Percentiles rank a stretch among this genome's conserved stretches.
These are phyloP conservation scores for Citrus glauca DNA, from an alignment of 345 rosid genomes.

Conservation along the genomic window DNA sequence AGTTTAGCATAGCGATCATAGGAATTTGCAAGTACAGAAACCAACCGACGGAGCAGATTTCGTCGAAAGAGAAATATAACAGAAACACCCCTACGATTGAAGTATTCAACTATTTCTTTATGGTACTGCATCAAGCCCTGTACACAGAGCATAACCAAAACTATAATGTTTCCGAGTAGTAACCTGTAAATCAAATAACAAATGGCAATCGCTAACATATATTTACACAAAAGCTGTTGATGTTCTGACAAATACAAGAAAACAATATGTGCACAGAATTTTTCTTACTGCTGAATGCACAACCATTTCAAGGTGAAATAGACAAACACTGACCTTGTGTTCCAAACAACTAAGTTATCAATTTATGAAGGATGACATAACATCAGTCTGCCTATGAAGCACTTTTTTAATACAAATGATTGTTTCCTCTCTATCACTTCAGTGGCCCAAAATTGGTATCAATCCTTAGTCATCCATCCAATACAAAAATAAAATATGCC, in stretches of 20 bases:
- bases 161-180: neutral
- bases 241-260: neutral
- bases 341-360: neutral
- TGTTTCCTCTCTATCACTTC: neutral
- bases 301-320: neutral
- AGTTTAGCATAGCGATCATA: slow-evolving; percentile 80
- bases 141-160: slow-evolving; percentile 7
- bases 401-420: neutral
- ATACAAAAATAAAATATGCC: neutral
- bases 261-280: neutral
- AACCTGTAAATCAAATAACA: neutral
- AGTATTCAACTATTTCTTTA: slow-evolving; percentile 61
- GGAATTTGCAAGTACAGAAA: slow-evolving; percentile 81
- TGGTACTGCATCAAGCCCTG: slow-evolving; percentile 84
- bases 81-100: slow-evolving; percentile 78
- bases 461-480: neutral
- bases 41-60: slow-evolving; percentile 80
- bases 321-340: neutral
- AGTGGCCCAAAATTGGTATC: neutral
- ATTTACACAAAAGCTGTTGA: neutral
- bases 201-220: neutral
- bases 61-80: slow-evolving; percentile 70
- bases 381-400: neutral
- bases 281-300: neutral
- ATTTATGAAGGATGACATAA: neutral